A percentile compares a stretch with the other conserved stretches of the same genome.
These are phyloP conservation scores for Boletus bicolor DNA, from an alignment of 768 basidiomycete species.

Conservation along the genomic window DNA sequence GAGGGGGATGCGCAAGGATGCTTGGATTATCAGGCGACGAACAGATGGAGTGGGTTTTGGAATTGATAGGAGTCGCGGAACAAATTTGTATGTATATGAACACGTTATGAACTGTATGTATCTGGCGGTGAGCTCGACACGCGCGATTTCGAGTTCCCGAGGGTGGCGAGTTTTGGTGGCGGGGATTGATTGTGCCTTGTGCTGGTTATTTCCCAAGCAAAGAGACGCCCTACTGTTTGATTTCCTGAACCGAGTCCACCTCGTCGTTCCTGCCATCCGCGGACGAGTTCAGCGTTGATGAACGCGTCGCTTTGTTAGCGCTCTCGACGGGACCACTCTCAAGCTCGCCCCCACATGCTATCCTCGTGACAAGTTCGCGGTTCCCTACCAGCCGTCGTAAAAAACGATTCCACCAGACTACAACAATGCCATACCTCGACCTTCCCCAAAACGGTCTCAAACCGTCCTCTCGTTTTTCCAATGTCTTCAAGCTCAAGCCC, in stretches of 20 bases:
- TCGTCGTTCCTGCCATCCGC: neutral
- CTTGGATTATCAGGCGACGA: slow-evolving; percentile 3
- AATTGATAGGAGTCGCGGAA: neutral
- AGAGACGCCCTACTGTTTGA: neutral
- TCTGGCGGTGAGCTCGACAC: neutral
- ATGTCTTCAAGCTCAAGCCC: slow-evolving; percentile 39
- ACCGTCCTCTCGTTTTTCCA: slow-evolving; percentile 40
- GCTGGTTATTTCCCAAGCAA: neutral
- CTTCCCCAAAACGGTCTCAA: slow-evolving; percentile 11
- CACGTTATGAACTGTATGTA: neutral
- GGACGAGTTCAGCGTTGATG: neutral
- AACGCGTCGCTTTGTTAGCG: neutral
- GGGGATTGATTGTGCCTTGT: too few species aligned
- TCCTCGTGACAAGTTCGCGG: neutral
- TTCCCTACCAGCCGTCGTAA: neutral
- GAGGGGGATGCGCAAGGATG: neutral
- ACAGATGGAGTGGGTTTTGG: slow-evolving; percentile 27
- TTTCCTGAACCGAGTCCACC: neutral
- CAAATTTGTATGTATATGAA: neutral
- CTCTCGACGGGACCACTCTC: neutral
- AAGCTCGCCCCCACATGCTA: neutral
- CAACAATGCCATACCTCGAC: slow-evolving; percentile 8
- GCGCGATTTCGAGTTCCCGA: too few species aligned
- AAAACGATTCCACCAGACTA: neutral
- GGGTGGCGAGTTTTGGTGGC: neutral